Conservation (phyloP, 208 protist genomes). For the Phytomonas sp. region DNA sequence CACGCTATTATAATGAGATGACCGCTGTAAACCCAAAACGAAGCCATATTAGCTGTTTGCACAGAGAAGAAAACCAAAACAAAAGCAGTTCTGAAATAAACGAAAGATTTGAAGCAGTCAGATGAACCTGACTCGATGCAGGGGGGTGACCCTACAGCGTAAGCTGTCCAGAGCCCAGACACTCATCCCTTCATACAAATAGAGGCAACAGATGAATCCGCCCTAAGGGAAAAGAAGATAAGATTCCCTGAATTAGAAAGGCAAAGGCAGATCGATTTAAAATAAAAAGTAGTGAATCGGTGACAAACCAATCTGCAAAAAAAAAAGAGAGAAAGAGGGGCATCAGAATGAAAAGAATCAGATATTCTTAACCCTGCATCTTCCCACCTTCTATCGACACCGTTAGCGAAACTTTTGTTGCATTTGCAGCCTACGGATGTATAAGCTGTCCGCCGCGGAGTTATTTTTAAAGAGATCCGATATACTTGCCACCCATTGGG, state of each 20-base stretch:
- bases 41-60: neutral
- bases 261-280: neutral
- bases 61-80: conserved; percentile 1
- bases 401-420: neutral
- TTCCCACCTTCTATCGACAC: neutral
- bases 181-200: neutral
- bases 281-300: neutral
- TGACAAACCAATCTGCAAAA: neutral
- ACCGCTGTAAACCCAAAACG: neutral
- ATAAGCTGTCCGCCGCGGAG: conserved; percentile 20
- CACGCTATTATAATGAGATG: neutral
- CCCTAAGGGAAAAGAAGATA: conserved; percentile 5
- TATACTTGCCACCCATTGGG: conserved; percentile 17
- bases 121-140: neutral
- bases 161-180: neutral
- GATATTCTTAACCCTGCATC: neutral
- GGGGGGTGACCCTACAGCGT: neutral
- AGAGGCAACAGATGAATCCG: neutral
- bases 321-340: neutral
- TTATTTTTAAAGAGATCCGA: conserved; percentile 19
- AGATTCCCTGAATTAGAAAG: neutral
- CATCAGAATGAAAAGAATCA: neutral
- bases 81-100: conserved; percentile 1
- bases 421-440: conserved; percentile 17
- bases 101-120: conserved; percentile 6